These are phyloP conservation scores for Aspergillus jensenii DNA, from an alignment of 2,329 filamentous ascomycete genomes.

Conservation along the genomic window DNA sequence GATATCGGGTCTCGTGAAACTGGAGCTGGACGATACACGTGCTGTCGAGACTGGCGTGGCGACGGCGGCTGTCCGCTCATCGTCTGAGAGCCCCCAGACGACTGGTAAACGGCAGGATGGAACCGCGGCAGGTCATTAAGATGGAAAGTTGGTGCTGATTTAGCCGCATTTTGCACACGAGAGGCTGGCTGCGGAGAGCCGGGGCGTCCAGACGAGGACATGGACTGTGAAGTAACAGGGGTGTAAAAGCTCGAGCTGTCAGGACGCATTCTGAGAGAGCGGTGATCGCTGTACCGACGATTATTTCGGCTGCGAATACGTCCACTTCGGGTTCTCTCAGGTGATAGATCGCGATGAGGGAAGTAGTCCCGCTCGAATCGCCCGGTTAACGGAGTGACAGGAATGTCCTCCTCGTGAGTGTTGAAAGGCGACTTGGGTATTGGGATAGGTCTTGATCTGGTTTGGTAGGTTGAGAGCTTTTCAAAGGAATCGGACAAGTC, in stretches of 20 bases:
- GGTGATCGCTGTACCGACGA: slow-evolving; percentile 11
- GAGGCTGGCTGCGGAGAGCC: slow-evolving; percentile 37
- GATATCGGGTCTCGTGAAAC: slow-evolving; percentile 39
- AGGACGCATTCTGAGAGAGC: slow-evolving; percentile 31
- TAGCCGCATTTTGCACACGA: slow-evolving; percentile 32
- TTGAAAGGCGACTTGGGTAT: slow-evolving; percentile 30
- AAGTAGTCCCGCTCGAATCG: slow-evolving; percentile 40
- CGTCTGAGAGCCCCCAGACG: slow-evolving; percentile 24
- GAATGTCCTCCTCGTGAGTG: slow-evolving; percentile 32
- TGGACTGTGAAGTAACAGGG: slow-evolving; percentile 29
- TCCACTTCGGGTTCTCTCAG: slow-evolving; percentile 19
- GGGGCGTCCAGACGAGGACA: slow-evolving; percentile 33
- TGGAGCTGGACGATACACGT: slow-evolving; percentile 32
- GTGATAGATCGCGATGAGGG: slow-evolving; percentile 29
- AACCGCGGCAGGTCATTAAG: slow-evolving; percentile 46
- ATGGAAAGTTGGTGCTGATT: slow-evolving; percentile 38
- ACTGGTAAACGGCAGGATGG: slow-evolving; percentile 47
- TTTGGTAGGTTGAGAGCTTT: slow-evolving; percentile 27
- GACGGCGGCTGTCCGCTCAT: slow-evolving; percentile 29
- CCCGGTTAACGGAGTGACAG: slow-evolving; percentile 39
- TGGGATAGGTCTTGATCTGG: slow-evolving; percentile 35
- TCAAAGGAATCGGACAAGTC: slow-evolving; percentile 26
- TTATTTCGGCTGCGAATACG: slow-evolving; percentile 14
- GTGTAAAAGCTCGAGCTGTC: slow-evolving; percentile 34
- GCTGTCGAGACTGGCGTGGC: slow-evolving; percentile 33